These are phyloP conservation scores for Kwoniella shivajii DNA, from an alignment of 1,284 basidiomycete genomes.

Conservation along the genomic window DNA sequence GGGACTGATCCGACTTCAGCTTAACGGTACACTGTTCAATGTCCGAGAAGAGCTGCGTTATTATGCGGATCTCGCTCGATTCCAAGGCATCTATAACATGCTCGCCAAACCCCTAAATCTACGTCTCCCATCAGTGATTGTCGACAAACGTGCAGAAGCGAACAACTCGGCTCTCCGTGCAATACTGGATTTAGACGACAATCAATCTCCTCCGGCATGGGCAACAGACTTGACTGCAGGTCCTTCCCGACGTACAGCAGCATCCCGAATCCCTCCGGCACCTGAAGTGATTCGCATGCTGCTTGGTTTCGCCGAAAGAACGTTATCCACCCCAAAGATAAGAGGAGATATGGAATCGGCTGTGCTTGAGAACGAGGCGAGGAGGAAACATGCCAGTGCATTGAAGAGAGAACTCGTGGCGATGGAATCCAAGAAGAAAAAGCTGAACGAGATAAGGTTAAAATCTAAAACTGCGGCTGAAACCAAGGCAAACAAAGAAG, in stretches of 20 bases:
- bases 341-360: slow-evolving; percentile 29
- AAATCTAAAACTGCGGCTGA: slow-evolving; percentile 31
- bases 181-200: slow-evolving; percentile 33
- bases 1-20: slow-evolving; percentile 10
- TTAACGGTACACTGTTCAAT: slow-evolving; percentile 22
- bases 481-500: slow-evolving; percentile 31
- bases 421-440: slow-evolving; percentile 43
- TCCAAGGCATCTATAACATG: slow-evolving; percentile 32
- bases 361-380: slow-evolving; percentile 23
- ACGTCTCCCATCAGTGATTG: slow-evolving; percentile 17
- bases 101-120: slow-evolving; percentile 28
- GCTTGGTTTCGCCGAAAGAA: slow-evolving; percentile 35
- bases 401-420: slow-evolving; percentile 24
- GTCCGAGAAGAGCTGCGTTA: slow-evolving; percentile 46
- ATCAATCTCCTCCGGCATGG: slow-evolving; percentile 34
- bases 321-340: slow-evolving; percentile 25
- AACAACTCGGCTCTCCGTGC: slow-evolving; percentile 34
- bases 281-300: slow-evolving; percentile 48
- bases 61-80: slow-evolving; percentile 47
- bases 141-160: slow-evolving; percentile 15
- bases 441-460: slow-evolving; percentile 30
- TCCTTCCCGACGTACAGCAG: slow-evolving; percentile 33
- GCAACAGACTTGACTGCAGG: slow-evolving; percentile 24
- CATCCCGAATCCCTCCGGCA: slow-evolving; percentile 37
- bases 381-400: slow-evolving; percentile 14